Base-by-base conservation (phyloP, 179 eudicot genomes). In the Vitellaria paradoxa region DNA sequence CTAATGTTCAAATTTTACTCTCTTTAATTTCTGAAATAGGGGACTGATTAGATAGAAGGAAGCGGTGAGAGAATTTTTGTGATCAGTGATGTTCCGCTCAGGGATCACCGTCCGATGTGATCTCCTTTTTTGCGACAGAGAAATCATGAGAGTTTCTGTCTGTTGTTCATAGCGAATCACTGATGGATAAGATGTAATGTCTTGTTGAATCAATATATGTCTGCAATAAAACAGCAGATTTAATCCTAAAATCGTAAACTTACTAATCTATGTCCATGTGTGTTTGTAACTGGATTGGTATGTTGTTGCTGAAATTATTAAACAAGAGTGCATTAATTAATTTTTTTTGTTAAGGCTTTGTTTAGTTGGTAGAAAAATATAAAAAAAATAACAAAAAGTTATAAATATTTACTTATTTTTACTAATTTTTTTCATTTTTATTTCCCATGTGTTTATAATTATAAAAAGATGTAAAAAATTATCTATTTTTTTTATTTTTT, bases 121-220 rank as follows among this genome's bases (percentile, higher is more conserved):
- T 45, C 52, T 45, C 70, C 50, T 42, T 68, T 66, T 68, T 68
- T 68, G 72, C 72, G 47, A 46, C 56, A 20, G 72, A 17, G 2
- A 20, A 9, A 42, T 40, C 12, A 40, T 6, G 1, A 2, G 15
- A 2, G 0, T 40, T 42, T 68, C 26, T 68, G 1, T 26, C 72
- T 47, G 72, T 68, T 68, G 72, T 45, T 68, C 26, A 26, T 9
- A 68, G 23, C 52, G 7, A 17, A 7, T 52, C 71, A 68, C 53
- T 17, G 65, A 20, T n/a, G 52, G 5, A 7, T n/a, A 13, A 3
- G 7, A 68, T 68, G 72, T 68, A 47, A 68, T 46, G 30, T 46
- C 26, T 40, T 13, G 21, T 37, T 66, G 4, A 40, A 66, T 66
- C 70, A 40, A 66, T 15, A 12, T 17, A 17, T 65, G 40, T 66